These are phyloP conservation scores for Kentomonas sorsogonicus DNA, from an alignment of 208 protist genomes.

Conservation along the genomic window DNA sequence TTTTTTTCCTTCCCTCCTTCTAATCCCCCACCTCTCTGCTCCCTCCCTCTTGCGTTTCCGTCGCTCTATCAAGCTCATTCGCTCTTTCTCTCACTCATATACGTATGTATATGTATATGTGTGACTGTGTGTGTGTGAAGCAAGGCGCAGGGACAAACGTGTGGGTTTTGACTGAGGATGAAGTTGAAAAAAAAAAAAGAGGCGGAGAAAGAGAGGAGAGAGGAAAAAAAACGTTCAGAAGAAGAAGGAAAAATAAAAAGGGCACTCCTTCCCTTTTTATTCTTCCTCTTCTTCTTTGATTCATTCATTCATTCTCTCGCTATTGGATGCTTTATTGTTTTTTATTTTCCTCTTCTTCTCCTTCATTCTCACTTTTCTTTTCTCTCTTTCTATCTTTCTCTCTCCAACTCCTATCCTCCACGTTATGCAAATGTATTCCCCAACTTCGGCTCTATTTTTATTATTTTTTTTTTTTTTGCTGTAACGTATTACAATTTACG, in stretches of 20 bases:
- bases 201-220: background rate
- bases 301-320: constrained; percentile 7
- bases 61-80: no score
- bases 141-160: no score
- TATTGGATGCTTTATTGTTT: constrained; percentile 9
- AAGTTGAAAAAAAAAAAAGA: constrained; percentile 2
- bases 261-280: background rate
- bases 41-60: no score
- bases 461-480: background rate
- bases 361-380: background rate
- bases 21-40: no score
- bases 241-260: no score
- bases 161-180: no score
- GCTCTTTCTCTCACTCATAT: no score
- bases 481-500: background rate
- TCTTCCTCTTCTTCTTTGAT: background rate
- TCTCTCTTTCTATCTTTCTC: background rate
- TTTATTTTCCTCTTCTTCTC: constrained; percentile 6
- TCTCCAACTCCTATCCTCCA: background rate
- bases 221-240: background rate
- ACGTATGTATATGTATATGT: no score
- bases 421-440: no score
- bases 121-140: no score
- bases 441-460: no score
- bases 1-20: no score